These are phyloP conservation scores for Ascochyta clinopodiicola DNA, from an alignment of 2,329 filamentous ascomycete species.

Conservation along the genomic window DNA sequence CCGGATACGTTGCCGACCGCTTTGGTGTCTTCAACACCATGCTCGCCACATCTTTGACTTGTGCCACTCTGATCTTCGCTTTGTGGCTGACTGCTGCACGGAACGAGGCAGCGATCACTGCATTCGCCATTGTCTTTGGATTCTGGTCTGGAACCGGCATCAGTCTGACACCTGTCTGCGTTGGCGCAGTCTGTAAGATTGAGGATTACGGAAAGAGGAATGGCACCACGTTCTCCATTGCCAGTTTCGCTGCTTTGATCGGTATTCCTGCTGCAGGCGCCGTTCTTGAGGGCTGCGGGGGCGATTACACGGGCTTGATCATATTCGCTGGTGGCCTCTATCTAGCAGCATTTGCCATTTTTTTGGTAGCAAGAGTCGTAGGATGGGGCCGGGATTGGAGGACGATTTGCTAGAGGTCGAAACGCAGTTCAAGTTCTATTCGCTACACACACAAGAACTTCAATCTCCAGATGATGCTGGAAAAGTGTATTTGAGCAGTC, in stretches of 20 bases:
- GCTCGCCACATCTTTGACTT: slow-evolving; percentile 54
- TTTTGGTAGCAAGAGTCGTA: slow-evolving; percentile 21
- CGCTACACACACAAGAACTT: too few relatives aligned
- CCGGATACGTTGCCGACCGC: slow-evolving; percentile 60
- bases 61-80: slow-evolving; percentile 55
- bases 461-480: too few relatives aligned
- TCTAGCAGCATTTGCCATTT: slow-evolving; percentile 23
- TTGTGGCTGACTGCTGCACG: slow-evolving; percentile 60
- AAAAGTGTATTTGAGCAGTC: too few relatives aligned
- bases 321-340: slow-evolving; percentile 29
- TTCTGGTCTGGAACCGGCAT: slow-evolving; percentile 73
- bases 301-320: slow-evolving; percentile 27
- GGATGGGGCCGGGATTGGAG: slow-evolving; percentile 23
- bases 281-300: slow-evolving; percentile 24
- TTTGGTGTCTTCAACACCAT: slow-evolving; percentile 62
- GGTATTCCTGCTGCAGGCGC: slow-evolving; percentile 70
- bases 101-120: slow-evolving; percentile 63
- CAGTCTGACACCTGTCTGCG: slow-evolving; percentile 65
- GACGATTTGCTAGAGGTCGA: slow-evolving; percentile 1
- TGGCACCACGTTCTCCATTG: slow-evolving; percentile 66
- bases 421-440: too few relatives aligned
- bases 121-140: slow-evolving; percentile 70
- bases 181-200: slow-evolving; percentile 74
- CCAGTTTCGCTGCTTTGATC: slow-evolving; percentile 68
- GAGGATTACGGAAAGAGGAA: slow-evolving; percentile 71